Evolutionary conservation across 1,284 basidiomycete species (phyloP).

Genomic region (Caloboletus firmus): DNA sequence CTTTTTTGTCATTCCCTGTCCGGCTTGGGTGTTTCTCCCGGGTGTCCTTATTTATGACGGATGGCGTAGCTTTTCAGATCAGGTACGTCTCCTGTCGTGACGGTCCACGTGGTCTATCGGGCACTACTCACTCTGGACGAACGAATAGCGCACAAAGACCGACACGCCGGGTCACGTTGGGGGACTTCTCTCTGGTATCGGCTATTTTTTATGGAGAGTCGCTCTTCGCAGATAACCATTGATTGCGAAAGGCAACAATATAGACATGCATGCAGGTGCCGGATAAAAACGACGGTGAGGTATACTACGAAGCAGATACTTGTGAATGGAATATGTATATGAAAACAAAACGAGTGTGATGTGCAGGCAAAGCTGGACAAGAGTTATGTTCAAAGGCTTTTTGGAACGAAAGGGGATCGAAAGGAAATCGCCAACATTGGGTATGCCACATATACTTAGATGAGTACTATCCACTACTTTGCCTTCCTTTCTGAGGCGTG

Average conservation of each 20-base stretch:
- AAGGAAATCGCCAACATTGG: background rate
- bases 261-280: conserved; percentile 7
- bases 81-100: conserved; percentile 37
- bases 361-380: conserved; percentile 3
- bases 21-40: conserved; percentile 76
- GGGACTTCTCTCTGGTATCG: conserved; percentile 70
- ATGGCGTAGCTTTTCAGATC: conserved; percentile 48
- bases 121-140: conserved; percentile 12
- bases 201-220: conserved; percentile 50
- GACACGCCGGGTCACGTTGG: conserved; percentile 83
- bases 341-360: conserved; percentile 17
- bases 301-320: conserved; percentile 10
- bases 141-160: conserved; percentile 42
- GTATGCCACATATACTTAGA: background rate
- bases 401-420: background rate
- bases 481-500: conserved; percentile 48
- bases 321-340: conserved; percentile 10
- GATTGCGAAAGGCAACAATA: conserved; percentile 4
- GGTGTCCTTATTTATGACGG: conserved; percentile 75
- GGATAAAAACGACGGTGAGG: conserved; percentile 8
- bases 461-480: conserved; percentile 7
- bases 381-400: background rate
- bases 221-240: conserved; percentile 29
- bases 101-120: background rate
- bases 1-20: conserved; percentile 82